phyloP scores from a whole-genome alignment of 2,329 filamentous ascomycete species.

The Zymoseptoria tritici region DNA sequence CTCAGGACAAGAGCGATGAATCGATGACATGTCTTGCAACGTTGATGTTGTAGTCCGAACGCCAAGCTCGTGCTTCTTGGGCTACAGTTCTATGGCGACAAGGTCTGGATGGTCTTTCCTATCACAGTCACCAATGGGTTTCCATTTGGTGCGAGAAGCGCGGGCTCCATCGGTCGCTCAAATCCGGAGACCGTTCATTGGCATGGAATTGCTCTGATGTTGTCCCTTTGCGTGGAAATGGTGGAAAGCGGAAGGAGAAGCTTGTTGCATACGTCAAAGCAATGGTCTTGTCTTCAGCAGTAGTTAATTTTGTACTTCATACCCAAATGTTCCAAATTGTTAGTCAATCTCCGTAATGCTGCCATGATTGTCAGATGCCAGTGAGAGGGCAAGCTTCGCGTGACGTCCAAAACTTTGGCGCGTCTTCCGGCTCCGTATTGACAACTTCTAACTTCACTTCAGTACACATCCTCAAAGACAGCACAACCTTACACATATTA shows the following conservation, averaged over 20 bases:
- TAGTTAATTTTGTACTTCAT: not conserved
- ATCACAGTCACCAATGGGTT: not conserved
- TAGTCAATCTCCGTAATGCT: not conserved
- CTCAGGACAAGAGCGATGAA: not conserved
- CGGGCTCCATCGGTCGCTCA: not conserved
- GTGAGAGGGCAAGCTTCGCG: not conserved
- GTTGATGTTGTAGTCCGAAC: not conserved
- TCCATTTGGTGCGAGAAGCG: not conserved
- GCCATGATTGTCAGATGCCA: not conserved
- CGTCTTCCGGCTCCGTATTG: not conserved
- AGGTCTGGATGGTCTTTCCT: not conserved
- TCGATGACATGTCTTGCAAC: not conserved
- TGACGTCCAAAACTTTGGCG: not conserved
- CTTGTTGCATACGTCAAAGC: not conserved
- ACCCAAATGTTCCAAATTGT: not conserved
- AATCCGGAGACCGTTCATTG: not conserved
- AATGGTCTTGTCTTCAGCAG: not conserved
- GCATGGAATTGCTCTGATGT: not conserved
- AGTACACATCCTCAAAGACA: not conserved
- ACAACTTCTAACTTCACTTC: not conserved
- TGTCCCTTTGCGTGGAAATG: not conserved
- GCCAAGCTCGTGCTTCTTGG: not conserved
- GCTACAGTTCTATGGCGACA: not conserved
- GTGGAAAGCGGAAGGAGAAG: not conserved
- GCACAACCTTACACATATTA: not conserved